Base-by-base conservation (phyloP, 257 asterid species). In the Solanum gandarillasii region DNA sequence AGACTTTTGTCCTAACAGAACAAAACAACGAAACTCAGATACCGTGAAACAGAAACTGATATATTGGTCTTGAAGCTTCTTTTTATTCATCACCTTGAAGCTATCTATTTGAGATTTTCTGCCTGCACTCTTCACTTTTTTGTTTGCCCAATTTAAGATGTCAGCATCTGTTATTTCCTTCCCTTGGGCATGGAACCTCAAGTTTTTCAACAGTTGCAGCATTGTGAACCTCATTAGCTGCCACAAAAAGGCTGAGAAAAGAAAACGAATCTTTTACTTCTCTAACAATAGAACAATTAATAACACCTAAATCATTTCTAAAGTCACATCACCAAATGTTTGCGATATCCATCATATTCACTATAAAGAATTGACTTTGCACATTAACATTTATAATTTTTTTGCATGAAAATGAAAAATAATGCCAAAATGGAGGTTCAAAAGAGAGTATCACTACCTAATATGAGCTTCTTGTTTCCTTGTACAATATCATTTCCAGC, bases 401-500 rank as follows among this genome's bases (percentile, higher is more conserved):
- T 78, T 38, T 1, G 84, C 60, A 78, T 39, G 83, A 36, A 74
- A 10, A 21, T 74, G 83, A 74, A 36, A 10, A 74, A 34, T 74
- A 43, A 74, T 60, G 29, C 68, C 29, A 60, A 65, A 34, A 65
- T 32, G 29, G 52, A 86, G 79, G 31, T 36, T 75, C 25, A 71
- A 83, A 86, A 52, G 39, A 75, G 23, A 86, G 83, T 65, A 83
- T 55, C 90, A 86, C 83, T 88, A 95, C 98, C 98, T 90, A 96
- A 87, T 87, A 95, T 93, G 87, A 96, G 98, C 94, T 96, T 95
- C 94, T 96, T 96, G 92, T 96, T 96, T 93, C 99, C 98, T 90
- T 96, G 98, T 85, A 96, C 96, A 43, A 96, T 92, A 89, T 95
- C 99, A 83, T 94, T 94, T 90, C 99, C 99, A 68, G 98, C 99